phyloP scores from a whole-genome alignment of 2,329 filamentous ascomycete genomes.

The Aspergillus amoenus region DNA sequence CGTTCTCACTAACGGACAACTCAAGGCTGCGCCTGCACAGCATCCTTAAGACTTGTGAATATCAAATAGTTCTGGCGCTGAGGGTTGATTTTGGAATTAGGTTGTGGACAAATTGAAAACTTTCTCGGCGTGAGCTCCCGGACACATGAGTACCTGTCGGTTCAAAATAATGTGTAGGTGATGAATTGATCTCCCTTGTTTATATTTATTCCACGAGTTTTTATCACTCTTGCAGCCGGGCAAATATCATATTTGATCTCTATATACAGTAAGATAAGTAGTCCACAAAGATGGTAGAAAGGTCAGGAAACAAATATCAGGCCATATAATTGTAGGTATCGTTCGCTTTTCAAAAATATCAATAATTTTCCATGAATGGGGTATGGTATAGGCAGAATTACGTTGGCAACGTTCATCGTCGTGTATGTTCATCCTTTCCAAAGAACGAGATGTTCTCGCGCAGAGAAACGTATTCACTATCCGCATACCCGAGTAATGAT shows the following conservation, averaged over 20 bases:
- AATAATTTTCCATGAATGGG: slow-evolving; percentile 1
- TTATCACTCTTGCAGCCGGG: background rate
- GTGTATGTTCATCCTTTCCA: slow-evolving; percentile 22
- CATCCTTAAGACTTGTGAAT: slow-evolving; percentile 40
- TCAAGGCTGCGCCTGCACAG: slow-evolving; percentile 55
- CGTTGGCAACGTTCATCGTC: background rate
- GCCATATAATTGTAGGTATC: slow-evolving; percentile 3
- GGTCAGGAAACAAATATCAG: background rate
- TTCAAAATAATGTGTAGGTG: slow-evolving; percentile 51
- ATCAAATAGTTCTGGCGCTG: background rate
- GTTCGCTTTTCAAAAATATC: slow-evolving; percentile 4
- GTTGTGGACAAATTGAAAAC: background rate
- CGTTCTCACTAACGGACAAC: background rate
- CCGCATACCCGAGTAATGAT: slow-evolving; percentile 79
- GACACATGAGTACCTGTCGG: background rate
- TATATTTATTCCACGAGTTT: background rate
- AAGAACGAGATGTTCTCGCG: slow-evolving; percentile 85
- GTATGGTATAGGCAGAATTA: background rate
- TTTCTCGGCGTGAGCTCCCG: background rate
- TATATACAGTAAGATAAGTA: slow-evolving; percentile 3
- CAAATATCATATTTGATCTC: background rate
- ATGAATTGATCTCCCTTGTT: slow-evolving; percentile 38
- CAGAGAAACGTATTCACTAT: slow-evolving; percentile 90
- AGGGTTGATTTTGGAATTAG: background rate
- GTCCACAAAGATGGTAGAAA: background rate